Percentiles rank a stretch among this genome's conserved stretches.
Conservation (phyloP, 2,329 filamentous ascomycete genomes). For the Penicillium sp. region DNA sequence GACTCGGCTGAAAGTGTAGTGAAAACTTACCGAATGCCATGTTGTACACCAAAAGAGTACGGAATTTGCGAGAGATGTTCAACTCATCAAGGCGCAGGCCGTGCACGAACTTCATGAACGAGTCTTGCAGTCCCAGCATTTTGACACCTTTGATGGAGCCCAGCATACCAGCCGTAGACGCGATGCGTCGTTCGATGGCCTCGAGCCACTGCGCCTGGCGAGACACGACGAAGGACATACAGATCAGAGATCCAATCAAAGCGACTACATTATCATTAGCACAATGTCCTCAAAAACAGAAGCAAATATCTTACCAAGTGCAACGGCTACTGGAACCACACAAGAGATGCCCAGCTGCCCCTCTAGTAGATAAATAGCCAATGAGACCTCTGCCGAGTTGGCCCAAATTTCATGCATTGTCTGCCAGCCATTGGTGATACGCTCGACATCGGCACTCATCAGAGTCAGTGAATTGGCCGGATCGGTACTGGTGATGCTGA, state of each 20-base stretch:
- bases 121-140: conserved; percentile 44
- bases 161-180: conserved; percentile 45
- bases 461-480: conserved; percentile 39
- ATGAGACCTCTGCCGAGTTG: conserved; percentile 40
- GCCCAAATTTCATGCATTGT: conserved; percentile 45
- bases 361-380: conserved; percentile 43
- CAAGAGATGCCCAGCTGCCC: conserved; percentile 42
- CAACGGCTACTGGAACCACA: conserved; percentile 42
- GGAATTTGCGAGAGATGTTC: conserved; percentile 38
- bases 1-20: neutral
- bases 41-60: conserved; percentile 40
- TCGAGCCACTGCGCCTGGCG: conserved; percentile 46
- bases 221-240: conserved; percentile 35
- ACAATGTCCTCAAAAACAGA: neutral
- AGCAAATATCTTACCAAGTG: conserved; percentile 29
- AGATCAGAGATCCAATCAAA: conserved; percentile 32
- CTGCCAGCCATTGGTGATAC: conserved; percentile 39
- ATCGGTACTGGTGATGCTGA: conserved; percentile 32
- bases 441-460: conserved; percentile 45
- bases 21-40: conserved; percentile 33
- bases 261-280: conserved; percentile 23
- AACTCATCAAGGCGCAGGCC: conserved; percentile 39
- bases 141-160: conserved; percentile 50
- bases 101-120: conserved; percentile 37
- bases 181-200: conserved; percentile 47